These are phyloP conservation scores for Spencermartinsiella ligniputridi DNA, from an alignment of 1,139 yeast species.

Conservation along the genomic window DNA sequence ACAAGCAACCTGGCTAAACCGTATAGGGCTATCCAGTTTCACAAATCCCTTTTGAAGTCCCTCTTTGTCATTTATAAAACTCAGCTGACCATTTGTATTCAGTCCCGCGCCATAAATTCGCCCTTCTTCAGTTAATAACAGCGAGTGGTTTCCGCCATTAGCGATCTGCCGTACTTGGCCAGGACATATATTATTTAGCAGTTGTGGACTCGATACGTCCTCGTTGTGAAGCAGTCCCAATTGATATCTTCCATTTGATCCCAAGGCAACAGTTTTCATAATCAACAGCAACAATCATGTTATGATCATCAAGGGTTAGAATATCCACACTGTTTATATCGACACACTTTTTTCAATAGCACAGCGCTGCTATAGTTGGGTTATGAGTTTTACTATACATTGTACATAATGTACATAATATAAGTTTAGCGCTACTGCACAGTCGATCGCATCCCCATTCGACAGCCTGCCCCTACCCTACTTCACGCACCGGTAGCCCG, in stretches of 20 bases:
- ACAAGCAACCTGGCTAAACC: constrained; percentile 37
- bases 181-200: constrained; percentile 7
- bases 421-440: no score
- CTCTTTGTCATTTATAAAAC: constrained; percentile 16
- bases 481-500: no score
- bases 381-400: no score
- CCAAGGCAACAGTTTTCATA: constrained; percentile 38
- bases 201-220: constrained; percentile 43
- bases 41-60: constrained; percentile 10
- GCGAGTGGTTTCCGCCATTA: constrained; percentile 86
- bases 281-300: no score
- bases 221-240: constrained; percentile 56
- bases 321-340: no score
- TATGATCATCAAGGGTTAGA: no score
- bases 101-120: constrained; percentile 56
- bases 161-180: constrained; percentile 25
- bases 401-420: no score
- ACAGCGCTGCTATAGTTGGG: no score
- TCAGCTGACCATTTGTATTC: constrained; percentile 55
- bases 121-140: constrained; percentile 54
- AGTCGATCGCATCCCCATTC: no score
- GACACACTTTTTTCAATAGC: no score
- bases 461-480: constrained; percentile 9
- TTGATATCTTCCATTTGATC: constrained; percentile 81
- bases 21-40: constrained; percentile 16